Conservation (phyloP, 441 rosid species). For the Eruca vesicaria region DNA sequence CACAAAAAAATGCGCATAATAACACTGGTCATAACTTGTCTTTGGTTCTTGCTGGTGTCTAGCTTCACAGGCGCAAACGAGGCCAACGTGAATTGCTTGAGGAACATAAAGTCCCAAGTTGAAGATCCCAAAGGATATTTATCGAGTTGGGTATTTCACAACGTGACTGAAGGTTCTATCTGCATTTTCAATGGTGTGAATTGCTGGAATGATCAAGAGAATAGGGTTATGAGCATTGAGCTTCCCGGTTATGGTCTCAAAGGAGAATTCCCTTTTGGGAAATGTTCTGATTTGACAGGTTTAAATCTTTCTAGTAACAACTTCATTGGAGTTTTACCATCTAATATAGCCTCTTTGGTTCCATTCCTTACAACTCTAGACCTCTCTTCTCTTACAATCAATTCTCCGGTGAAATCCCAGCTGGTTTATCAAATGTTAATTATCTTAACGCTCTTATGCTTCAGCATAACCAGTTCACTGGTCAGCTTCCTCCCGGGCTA, state of each 20-base stretch:
- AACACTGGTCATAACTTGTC: slow-evolving; percentile 9
- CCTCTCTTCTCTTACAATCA: not conserved
- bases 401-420: not conserved
- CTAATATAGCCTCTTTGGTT: slow-evolving; percentile 16
- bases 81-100: slow-evolving; percentile 46
- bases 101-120: slow-evolving; percentile 34
- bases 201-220: slow-evolving; percentile 85
- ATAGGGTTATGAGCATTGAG: slow-evolving; percentile 57
- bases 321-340: slow-evolving; percentile 17
- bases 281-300: slow-evolving; percentile 48
- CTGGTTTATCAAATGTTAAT: not conserved
- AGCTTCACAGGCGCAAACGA: slow-evolving; percentile 31
- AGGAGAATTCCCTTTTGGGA: slow-evolving; percentile 60
- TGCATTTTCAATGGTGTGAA: slow-evolving; percentile 66
- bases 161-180: slow-evolving; percentile 51
- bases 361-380: not conserved
- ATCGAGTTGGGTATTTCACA: slow-evolving; percentile 58
- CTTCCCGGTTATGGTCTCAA: slow-evolving; percentile 61
- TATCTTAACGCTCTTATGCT: not conserved
- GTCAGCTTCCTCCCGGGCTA: slow-evolving; percentile 25
- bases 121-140: slow-evolving; percentile 48
- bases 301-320: slow-evolving; percentile 58
- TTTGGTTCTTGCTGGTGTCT: slow-evolving; percentile 36
- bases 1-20: not conserved
- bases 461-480: slow-evolving; percentile 35